Percentiles rank a stretch among this genome's conserved stretches.
Evolutionary conservation across 768 basidiomycete species (phyloP).

Genomic region (Boletales sp.): DNA sequence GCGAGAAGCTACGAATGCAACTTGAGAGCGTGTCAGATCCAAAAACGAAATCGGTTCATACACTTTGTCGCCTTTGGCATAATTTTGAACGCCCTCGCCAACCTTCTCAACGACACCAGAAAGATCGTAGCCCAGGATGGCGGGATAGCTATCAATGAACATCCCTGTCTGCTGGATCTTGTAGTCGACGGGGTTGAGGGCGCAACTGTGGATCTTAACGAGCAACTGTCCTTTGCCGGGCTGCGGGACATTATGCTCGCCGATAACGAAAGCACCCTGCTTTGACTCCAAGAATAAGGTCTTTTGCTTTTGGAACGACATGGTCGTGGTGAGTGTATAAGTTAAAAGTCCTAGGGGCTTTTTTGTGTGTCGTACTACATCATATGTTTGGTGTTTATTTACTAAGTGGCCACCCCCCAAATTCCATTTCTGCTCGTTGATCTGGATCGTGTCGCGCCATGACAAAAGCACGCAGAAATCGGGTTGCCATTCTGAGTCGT

Average conservation of each 20-base stretch:
- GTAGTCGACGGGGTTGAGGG: constrained; percentile 48
- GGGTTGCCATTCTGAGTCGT: constrained; percentile 29
- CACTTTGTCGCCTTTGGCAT: constrained; percentile 41
- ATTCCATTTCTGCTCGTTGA: constrained; percentile 25
- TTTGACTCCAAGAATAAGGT: constrained; percentile 25
- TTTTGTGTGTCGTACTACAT: constrained; percentile 12
- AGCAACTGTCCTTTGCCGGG: constrained; percentile 40
- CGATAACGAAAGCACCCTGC: constrained; percentile 30
- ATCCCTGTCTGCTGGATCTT: constrained; percentile 31
- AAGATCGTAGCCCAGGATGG: constrained; percentile 33
- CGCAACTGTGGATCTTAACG: constrained; percentile 36
- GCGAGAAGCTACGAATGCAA: constrained; percentile 13
- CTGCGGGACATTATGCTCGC: constrained; percentile 22
- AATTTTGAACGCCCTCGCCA: constrained; percentile 34
- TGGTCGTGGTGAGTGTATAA: constrained; percentile 12
- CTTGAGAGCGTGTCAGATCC: neutral
- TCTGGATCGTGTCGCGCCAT: constrained; percentile 29
- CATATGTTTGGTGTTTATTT: constrained; percentile 21
- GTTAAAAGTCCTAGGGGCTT: constrained; percentile 4
- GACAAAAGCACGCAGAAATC: constrained; percentile 28
- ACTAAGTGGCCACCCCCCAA: constrained; percentile 28
- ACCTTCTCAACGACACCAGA: constrained; percentile 38
- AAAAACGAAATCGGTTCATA: constrained; percentile 18
- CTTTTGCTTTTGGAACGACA: constrained; percentile 27
- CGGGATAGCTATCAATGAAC: constrained; percentile 34